phyloP scores from a whole-genome alignment of 345 rosid genomes.

The Anastatica hierochuntica region DNA sequence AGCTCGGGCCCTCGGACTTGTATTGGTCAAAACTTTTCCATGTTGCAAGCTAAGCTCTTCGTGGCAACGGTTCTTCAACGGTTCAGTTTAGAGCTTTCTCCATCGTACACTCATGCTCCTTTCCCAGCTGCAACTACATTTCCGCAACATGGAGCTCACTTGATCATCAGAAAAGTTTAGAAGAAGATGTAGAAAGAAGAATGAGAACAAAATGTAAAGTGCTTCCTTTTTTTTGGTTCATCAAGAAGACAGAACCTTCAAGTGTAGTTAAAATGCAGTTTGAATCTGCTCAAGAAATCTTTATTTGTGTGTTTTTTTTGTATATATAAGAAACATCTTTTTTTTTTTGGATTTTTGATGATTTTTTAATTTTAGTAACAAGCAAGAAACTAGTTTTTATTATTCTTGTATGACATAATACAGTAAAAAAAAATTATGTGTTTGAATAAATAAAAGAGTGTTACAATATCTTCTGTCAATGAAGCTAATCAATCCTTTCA shows the following conservation, averaged over 20 bases:
- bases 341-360: too few species aligned
- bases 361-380: too few species aligned
- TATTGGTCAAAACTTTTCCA: slow-evolving; percentile 42
- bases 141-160: slow-evolving; percentile 39
- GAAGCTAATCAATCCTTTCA: slow-evolving; percentile 59
- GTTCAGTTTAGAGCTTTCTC: slow-evolving; percentile 37
- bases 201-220: not conserved
- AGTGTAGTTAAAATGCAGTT: slow-evolving; percentile 5
- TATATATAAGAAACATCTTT: slow-evolving; percentile 20
- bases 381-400: too few species aligned
- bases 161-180: slow-evolving; percentile 24
- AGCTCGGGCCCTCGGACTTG: slow-evolving; percentile 43
- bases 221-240: not conserved
- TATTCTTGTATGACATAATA: too few species aligned
- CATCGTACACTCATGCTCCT: slow-evolving; percentile 44
- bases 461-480: slow-evolving; percentile 1
- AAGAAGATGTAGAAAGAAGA: not conserved
- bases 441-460: slow-evolving; percentile 8
- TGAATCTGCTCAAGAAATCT: not conserved
- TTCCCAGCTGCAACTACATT: slow-evolving; percentile 26
- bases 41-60: slow-evolving; percentile 38
- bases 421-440: too few species aligned
- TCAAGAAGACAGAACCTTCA: not conserved
- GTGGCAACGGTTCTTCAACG: slow-evolving; percentile 32
- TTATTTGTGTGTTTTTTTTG: slow-evolving; percentile 13